phyloP scores from a whole-genome alignment of 352 stramenopile genomes.

The Phytophthora litchii region DNA sequence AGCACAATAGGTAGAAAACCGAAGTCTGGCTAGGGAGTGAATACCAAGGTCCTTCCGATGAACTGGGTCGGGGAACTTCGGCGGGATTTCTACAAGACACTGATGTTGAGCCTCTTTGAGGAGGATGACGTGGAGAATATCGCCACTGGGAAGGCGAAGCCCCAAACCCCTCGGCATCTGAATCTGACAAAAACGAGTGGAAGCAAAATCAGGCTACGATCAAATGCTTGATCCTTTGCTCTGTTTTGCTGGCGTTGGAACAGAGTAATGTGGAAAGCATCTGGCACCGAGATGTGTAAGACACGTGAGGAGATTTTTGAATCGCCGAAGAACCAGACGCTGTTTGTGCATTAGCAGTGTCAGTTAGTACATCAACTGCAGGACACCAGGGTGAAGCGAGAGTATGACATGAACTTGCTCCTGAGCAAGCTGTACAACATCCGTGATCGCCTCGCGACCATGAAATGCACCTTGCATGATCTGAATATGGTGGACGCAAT shows the following conservation, averaged over 20 bases:
- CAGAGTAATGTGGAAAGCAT: too few relatives aligned
- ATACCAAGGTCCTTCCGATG: conserved; percentile 2
- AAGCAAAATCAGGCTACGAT: conserved; percentile 5
- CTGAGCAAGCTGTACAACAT: conserved; percentile 2
- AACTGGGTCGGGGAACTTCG: conserved; percentile 8
- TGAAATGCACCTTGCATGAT: conserved; percentile 6
- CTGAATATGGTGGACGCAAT: conserved; percentile 11
- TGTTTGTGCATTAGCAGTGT: too few relatives aligned
- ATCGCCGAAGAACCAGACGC: too few relatives aligned
- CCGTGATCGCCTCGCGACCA: not conserved
- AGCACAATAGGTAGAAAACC: too few relatives aligned
- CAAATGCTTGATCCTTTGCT: conserved; percentile 2
- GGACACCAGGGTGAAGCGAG: not conserved
- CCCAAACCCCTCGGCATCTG: too few relatives aligned
- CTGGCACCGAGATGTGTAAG: too few relatives aligned
- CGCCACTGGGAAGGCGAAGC: not conserved
- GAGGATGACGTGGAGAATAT: too few relatives aligned
- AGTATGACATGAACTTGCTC: conserved; percentile 5
- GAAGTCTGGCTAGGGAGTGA: too few relatives aligned
- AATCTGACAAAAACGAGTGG: conserved; percentile 10
- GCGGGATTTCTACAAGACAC: conserved; percentile 4
- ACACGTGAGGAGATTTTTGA: too few relatives aligned
- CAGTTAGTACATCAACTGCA: conserved; percentile 5
- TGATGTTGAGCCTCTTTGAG: conserved; percentile 6
- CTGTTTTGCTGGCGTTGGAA: too few relatives aligned